These are phyloP conservation scores for Phytophthora niederhauseri DNA, from an alignment of 352 stramenopile genomes.

Conservation along the genomic window DNA sequence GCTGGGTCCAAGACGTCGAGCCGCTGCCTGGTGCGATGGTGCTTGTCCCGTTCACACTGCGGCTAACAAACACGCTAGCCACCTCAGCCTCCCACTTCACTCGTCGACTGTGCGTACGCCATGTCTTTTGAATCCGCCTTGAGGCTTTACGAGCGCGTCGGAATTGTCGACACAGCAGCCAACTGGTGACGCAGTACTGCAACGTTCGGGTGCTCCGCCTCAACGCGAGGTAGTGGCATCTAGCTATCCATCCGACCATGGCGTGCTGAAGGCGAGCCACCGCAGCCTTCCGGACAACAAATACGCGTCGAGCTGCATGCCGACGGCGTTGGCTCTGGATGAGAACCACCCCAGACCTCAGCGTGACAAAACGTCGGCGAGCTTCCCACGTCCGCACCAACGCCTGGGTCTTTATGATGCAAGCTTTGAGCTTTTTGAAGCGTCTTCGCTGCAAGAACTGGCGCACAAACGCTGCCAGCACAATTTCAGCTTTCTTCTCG, in stretches of 20 bases:
- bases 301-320: constrained; percentile 28
- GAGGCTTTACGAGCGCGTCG: constrained; percentile 32
- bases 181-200: constrained; percentile 64
- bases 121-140: constrained; percentile 49
- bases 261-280: constrained; percentile 52
- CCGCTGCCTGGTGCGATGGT: constrained; percentile 13
- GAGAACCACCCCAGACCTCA: constrained; percentile 38
- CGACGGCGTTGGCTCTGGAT: constrained; percentile 60
- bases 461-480: constrained; percentile 70
- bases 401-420: constrained; percentile 71
- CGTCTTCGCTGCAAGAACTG: constrained; percentile 68
- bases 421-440: constrained; percentile 67
- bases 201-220: constrained; percentile 36
- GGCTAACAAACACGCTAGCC: constrained; percentile 51
- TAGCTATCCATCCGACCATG: constrained; percentile 54
- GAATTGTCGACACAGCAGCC: constrained; percentile 57
- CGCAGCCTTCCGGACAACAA: constrained; percentile 32
- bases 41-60: constrained; percentile 9
- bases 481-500: constrained; percentile 59
- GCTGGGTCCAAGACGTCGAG: constrained; percentile 43
- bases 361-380: constrained; percentile 30
- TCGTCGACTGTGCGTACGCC: constrained; percentile 43
- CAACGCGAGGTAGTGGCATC: constrained; percentile 48
- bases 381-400: constrained; percentile 56
- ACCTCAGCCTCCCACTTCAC: constrained; percentile 53